These are phyloP conservation scores for Tuber brumale DNA, from an alignment of 495 filamentous ascomycete species.

Conservation along the genomic window DNA sequence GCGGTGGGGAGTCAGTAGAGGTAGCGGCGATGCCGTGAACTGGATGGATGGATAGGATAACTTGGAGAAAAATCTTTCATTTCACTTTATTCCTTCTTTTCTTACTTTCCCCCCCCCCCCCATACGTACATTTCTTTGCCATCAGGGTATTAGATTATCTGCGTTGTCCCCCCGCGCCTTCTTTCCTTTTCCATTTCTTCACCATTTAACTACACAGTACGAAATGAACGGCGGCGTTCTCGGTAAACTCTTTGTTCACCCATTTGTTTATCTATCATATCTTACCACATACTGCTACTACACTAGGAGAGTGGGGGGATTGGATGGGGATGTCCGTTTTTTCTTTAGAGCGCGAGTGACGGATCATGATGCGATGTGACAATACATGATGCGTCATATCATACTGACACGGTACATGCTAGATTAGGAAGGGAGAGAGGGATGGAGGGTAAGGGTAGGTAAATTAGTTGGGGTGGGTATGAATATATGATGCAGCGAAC, in stretches of 20 bases:
- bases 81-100: neutral
- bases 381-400: neutral
- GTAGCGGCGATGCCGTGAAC: neutral
- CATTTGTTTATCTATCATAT: slow-evolving; percentile 11
- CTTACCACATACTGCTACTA: slow-evolving; percentile 2
- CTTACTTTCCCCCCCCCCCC: neutral
- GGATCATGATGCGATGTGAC: neutral
- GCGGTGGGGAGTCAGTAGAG: neutral
- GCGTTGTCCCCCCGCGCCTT: neutral
- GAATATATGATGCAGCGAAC: neutral
- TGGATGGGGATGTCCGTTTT: slow-evolving; percentile 14
- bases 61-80: neutral
- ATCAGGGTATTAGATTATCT: neutral
- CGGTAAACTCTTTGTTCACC: slow-evolving; percentile 17
- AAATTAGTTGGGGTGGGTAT: neutral
- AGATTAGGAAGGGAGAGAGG: neutral
- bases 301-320: slow-evolving; percentile 8
- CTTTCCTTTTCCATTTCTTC: slow-evolving; percentile 13
- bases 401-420: neutral
- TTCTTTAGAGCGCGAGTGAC: neutral
- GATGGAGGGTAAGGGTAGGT: neutral
- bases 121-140: neutral
- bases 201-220: slow-evolving; percentile 16
- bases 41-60: neutral
- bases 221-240: slow-evolving; percentile 27